Evolutionary conservation across 768 basidiomycete species (phyloP).

Genomic region (Cyclocybe cylindracea): DNA sequence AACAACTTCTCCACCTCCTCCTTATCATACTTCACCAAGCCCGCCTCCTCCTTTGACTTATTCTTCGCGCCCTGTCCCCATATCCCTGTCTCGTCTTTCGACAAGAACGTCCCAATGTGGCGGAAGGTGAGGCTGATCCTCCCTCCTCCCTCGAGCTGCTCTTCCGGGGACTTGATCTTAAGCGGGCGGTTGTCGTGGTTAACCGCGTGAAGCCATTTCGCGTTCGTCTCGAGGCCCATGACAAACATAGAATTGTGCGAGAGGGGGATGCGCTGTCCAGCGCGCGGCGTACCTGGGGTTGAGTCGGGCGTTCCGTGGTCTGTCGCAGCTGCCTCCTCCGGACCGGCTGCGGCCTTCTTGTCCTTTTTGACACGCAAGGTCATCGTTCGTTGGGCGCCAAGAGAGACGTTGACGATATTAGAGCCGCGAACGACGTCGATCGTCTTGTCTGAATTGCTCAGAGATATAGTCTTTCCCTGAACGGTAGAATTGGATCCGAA

Average conservation of each 20-base stretch:
- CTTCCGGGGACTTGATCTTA: conserved; percentile 50
- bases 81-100: conserved; percentile 43
- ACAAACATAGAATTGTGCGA: conserved; percentile 86
- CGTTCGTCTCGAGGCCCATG: conserved; percentile 73
- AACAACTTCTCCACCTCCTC: conserved; percentile 52
- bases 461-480: conserved; percentile 81
- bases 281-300: conserved; percentile 26
- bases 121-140: conserved; percentile 83
- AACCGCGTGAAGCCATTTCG: conserved; percentile 75
- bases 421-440: conserved; percentile 77
- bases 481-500: conserved; percentile 81
- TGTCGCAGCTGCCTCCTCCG: too few relatives aligned
- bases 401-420: conserved; percentile 77
- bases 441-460: conserved; percentile 86
- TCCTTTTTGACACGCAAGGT: conserved; percentile 70
- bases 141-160: conserved; percentile 55
- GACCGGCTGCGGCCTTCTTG: conserved; percentile 6
- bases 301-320: not conserved
- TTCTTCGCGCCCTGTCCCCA: conserved; percentile 74
- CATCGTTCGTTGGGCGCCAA: conserved; percentile 82
- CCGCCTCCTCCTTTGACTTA: conserved; percentile 59
- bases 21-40: conserved; percentile 52
- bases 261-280: conserved; percentile 65
- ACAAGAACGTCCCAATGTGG: conserved; percentile 74
- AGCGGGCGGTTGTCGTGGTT: conserved; percentile 72